Base-by-base conservation (phyloP, 2,329 filamentous ascomycete genomes). In the Colletotrichum lentis region DNA sequence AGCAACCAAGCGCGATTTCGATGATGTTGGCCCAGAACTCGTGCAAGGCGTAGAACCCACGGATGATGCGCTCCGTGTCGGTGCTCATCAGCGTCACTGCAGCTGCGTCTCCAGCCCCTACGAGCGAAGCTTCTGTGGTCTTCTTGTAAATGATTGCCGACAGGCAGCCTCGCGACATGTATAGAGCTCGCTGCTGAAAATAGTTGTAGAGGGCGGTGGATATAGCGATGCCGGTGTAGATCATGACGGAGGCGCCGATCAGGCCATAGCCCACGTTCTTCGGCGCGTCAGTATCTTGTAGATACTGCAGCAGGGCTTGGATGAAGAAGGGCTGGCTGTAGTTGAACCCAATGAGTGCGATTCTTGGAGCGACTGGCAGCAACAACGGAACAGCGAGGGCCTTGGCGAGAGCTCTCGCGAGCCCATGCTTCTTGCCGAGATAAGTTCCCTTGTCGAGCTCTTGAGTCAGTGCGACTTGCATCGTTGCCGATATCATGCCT, bases 261-360 rank as follows among this genome's bases (percentile, higher is more conserved):
- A 79, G 67, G 0, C 77, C 77, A 47, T 78, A 79, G 1, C 77
- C 74, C 8, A 49, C 43, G 4, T 62, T 73, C 69, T 70, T 69
- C 5, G 73, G 61, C 18, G 73, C 52, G 4, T 73, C 69, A 27
- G 75, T 68, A 37, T 73, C 35, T 16, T 75, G 69, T 5, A 81
- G 71, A 47, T 80, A 79, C 2, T 71, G 64, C 0, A 84, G 72
- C 0, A 80, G 74, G 0, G 75, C 72, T 16, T 80, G 73, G 61
- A 83, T 80, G 43, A 84, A 77, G 27, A 83, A 79, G 0, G 82
- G 81, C 53, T 81, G 80, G 44, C 79, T 80, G 47, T 81, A 80
- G 20, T 73, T 79, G 67, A 82, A 81, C 14, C 76, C 80, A 4
- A 80, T 74, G 5, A 80, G 71, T 1, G 77, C 77, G 8, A 80